A percentile compares a stretch with the other conserved stretches of the same genome.
Evolutionary conservation across 306 rosid genomes (phyloP).

Genomic region (Macrotyloma uniflorum): DNA sequence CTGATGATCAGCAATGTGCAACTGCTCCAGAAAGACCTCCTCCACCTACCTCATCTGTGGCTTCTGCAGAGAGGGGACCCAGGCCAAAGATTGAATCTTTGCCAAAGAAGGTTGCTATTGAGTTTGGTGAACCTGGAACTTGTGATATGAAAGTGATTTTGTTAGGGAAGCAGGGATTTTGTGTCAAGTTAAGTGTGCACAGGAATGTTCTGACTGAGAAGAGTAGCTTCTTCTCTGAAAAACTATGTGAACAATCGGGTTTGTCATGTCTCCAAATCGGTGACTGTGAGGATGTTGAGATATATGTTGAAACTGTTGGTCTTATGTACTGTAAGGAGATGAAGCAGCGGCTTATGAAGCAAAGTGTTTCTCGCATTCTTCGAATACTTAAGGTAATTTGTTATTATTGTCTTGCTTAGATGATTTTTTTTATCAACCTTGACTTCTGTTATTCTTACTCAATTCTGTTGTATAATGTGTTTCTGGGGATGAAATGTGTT

Average conservation of each 20-base stretch:
- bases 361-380: conserved; percentile 84
- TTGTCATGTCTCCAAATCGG: conserved; percentile 68
- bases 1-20: conserved; percentile 59
- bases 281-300: conserved; percentile 92
- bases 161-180: conserved; percentile 87
- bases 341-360: conserved; percentile 90
- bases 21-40: conserved; percentile 53
- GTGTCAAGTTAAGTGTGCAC: conserved; percentile 90
- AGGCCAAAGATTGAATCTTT: conserved; percentile 73
- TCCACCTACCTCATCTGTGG: conserved; percentile 49
- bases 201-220: conserved; percentile 65
- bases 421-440: not conserved
- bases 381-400: conserved; percentile 80
- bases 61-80: conserved; percentile 58
- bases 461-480: not conserved
- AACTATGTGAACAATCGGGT: conserved; percentile 55
- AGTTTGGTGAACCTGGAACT: conserved; percentile 95
- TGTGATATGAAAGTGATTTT: conserved; percentile 85
- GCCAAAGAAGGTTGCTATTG: conserved; percentile 94
- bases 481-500: conserved; percentile 13
- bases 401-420: not conserved
- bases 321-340: conserved; percentile 93
- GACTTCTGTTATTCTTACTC: not conserved
- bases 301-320: conserved; percentile 88
- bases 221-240: conserved; percentile 74